phyloP scores from a whole-genome alignment of 495 filamentous ascomycete genomes.

The Daldinia concentrica region DNA sequence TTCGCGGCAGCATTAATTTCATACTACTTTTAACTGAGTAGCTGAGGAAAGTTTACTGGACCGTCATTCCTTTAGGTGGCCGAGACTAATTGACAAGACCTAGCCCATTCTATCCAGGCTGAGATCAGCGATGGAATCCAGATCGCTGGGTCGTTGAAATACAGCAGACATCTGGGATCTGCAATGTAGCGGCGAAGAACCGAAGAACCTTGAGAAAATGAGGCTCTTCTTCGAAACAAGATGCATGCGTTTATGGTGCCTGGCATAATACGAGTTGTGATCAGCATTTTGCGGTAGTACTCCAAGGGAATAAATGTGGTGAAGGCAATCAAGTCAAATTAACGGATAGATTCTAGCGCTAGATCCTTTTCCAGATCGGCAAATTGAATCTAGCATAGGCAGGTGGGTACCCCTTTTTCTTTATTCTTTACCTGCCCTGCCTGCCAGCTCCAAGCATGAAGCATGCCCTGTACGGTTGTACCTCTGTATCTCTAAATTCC shows the following conservation, averaged over 20 bases:
- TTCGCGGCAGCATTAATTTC: background rate
- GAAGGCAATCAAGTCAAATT: constrained; percentile 5
- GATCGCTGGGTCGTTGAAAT: constrained; percentile 11
- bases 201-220: constrained; percentile 9
- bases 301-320: background rate
- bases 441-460: background rate
- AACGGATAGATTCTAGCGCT: constrained; percentile 6
- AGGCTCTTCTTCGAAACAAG: constrained; percentile 33
- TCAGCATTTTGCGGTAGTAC: constrained; percentile 7
- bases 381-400: background rate
- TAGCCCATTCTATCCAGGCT: background rate
- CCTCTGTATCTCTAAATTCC: background rate
- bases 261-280: constrained; percentile 18
- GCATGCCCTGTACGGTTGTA: background rate
- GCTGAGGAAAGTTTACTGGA: background rate
- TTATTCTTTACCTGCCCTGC: background rate
- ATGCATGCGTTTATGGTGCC: constrained; percentile 17
- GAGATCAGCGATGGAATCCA: background rate
- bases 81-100: background rate
- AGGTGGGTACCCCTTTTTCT: background rate
- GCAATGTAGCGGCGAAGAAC: constrained; percentile 1
- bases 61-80: constrained; percentile 2
- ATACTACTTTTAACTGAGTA: background rate
- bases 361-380: constrained; percentile 5
- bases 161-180: constrained; percentile 4